phyloP scores from a whole-genome alignment of 1,284 basidiomycete species.

The Vanrija sp. region DNA sequence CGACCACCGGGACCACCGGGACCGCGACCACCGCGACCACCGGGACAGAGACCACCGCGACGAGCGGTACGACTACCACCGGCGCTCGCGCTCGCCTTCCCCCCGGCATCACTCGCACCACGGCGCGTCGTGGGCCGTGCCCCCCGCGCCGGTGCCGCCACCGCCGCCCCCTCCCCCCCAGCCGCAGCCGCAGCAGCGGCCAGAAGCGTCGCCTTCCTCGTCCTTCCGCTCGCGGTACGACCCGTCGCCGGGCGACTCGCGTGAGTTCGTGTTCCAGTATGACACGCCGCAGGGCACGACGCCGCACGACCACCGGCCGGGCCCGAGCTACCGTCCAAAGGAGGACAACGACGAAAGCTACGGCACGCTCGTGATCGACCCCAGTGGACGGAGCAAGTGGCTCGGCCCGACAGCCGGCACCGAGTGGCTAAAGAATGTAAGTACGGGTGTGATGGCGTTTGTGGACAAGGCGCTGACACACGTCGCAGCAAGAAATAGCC shows the following conservation, averaged over 20 bases:
- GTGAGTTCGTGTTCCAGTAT: not conserved
- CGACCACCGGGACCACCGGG: not conserved
- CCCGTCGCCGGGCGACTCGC: not conserved
- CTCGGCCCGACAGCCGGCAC: constrained; percentile 36
- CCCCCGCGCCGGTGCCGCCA: not conserved
- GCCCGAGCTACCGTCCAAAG: not conserved
- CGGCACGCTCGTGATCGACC: constrained; percentile 34
- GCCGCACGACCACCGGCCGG: not conserved
- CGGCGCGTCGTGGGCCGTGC: not conserved
- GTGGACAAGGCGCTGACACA: not conserved
- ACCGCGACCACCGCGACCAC: constrained; percentile 1
- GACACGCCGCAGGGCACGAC: not conserved
- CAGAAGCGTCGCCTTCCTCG: too few species aligned
- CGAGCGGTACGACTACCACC: not conserved
- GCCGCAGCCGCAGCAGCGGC: too few species aligned
- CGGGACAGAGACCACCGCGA: not conserved
- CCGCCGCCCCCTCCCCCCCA: not conserved
- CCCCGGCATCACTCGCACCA: not conserved
- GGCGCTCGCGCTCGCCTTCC: not conserved
- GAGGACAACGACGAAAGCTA: constrained; percentile 23
- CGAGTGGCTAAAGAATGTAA: constrained; percentile 39
- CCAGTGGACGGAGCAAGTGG: constrained; percentile 31
- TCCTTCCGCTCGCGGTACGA: not conserved
- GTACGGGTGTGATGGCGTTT: not conserved
- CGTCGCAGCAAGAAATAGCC: constrained; percentile 4